Conservation (phyloP, 108 stramenopile species). For the Conticribra weissflogii region DNA sequence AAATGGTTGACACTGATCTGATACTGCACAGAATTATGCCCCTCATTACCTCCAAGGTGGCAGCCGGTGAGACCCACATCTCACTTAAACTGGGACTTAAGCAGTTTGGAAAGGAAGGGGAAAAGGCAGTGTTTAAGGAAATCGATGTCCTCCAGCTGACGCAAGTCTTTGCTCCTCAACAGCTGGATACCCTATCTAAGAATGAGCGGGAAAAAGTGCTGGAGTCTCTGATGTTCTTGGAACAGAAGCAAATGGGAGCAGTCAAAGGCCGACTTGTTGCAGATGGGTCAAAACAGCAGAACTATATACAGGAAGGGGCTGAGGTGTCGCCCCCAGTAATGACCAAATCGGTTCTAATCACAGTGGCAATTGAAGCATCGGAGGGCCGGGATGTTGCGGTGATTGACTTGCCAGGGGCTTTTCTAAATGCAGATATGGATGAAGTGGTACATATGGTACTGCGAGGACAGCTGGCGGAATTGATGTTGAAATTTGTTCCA, state of each 20-base stretch:
- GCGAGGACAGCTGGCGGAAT: slow-evolving; percentile 16
- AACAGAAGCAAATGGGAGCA: slow-evolving; percentile 31
- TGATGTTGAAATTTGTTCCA: slow-evolving; percentile 15
- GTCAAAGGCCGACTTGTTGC: slow-evolving; percentile 35
- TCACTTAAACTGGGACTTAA: too few species aligned
- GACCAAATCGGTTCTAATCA: slow-evolving; percentile 22
- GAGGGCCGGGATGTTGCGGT: slow-evolving; percentile 49
- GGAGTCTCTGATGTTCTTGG: slow-evolving; percentile 34
- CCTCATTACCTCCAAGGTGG: too few species aligned
- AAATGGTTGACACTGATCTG: too few species aligned
- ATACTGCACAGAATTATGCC: too few species aligned
- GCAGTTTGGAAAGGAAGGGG: too few species aligned
- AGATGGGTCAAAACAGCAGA: slow-evolving; percentile 29
- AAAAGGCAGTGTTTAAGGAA: too few species aligned
- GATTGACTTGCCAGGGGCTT: slow-evolving; percentile 46
- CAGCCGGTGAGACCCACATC: too few species aligned
- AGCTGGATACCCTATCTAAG: too few species aligned
- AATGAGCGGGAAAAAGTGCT: too few species aligned
- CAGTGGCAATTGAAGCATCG: slow-evolving; percentile 41
- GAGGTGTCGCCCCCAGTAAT: slow-evolving; percentile 21
- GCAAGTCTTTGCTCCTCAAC: too few species aligned
- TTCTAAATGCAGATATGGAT: slow-evolving; percentile 38
- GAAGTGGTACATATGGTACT: slow-evolving; percentile 26
- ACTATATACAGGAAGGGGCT: slow-evolving; percentile 20
- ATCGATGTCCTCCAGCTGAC: too few species aligned